Evolutionary conservation across 148 eudicot genomes (phyloP).

Genomic region (Salicornia ramosissima): DNA sequence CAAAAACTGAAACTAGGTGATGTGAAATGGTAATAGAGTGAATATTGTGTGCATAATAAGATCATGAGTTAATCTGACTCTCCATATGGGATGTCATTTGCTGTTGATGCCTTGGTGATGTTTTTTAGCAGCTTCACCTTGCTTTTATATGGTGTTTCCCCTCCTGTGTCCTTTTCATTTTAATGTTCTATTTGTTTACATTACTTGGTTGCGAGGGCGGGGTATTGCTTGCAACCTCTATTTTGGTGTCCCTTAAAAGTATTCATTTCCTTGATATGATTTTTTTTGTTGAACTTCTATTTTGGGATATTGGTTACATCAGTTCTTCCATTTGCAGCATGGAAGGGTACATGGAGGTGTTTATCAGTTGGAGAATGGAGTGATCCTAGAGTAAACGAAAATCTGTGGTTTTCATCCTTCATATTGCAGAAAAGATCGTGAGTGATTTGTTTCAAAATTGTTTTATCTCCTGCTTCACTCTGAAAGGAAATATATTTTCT

Average conservation of each 20-base stretch:
- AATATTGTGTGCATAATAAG: neutral
- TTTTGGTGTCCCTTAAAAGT: neutral
- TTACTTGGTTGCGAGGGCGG: neutral
- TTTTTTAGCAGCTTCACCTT: neutral
- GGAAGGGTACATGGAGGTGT: slow-evolving; percentile 26
- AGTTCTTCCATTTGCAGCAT: slow-evolving; percentile 37
- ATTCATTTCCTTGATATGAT: slow-evolving; percentile 1
- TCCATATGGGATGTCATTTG: neutral
- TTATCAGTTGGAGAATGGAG: slow-evolving; percentile 22
- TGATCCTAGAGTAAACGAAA: slow-evolving; percentile 27
- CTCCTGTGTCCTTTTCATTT: neutral
- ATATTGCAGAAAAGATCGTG: slow-evolving; percentile 43
- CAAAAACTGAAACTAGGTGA: neutral
- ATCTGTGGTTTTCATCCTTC: slow-evolving; percentile 16
- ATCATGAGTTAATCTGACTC: neutral
- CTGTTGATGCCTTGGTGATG: neutral
- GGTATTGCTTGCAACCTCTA: neutral
- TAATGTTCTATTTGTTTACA: neutral
- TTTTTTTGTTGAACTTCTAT: slow-evolving; percentile 6
- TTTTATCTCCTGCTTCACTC: neutral
- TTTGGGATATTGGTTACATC: slow-evolving; percentile 1
- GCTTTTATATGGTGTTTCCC: neutral
- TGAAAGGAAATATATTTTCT: neutral
- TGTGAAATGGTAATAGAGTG: no score
- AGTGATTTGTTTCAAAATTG: slow-evolving; percentile 30